These are phyloP conservation scores for Ophiostoma himal-ulmi DNA, from an alignment of 2,329 filamentous ascomycete species.

Conservation along the genomic window DNA sequence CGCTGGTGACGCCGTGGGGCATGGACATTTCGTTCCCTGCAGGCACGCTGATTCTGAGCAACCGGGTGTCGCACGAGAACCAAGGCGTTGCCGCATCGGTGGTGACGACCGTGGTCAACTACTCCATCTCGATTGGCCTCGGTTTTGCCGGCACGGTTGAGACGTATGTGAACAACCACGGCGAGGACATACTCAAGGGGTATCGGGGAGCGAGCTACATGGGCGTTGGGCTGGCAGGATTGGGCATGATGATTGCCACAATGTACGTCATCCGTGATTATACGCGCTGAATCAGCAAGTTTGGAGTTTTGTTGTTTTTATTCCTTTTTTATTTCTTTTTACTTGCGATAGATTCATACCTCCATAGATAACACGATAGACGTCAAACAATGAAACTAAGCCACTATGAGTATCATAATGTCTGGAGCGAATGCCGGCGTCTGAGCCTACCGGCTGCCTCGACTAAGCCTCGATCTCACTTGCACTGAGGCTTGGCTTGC, in stretches of 20 bases:
- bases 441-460: not conserved
- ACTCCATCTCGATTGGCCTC: conserved; percentile 59
- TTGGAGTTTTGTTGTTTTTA: not conserved
- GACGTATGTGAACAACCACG: conserved; percentile 32
- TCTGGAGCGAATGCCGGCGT: not conserved
- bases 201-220: conserved; percentile 37
- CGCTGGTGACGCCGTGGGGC: conserved; percentile 53
- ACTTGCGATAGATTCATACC: not conserved
- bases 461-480: not conserved
- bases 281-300: not conserved
- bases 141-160: conserved; percentile 63
- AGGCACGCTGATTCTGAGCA: conserved; percentile 53
- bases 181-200: conserved; percentile 31
- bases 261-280: conserved; percentile 11
- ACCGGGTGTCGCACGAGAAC: conserved; percentile 42
- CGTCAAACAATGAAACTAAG: not conserved
- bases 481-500: not conserved
- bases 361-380: not conserved
- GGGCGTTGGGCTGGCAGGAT: conserved; percentile 35
- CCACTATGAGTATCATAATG: not conserved
- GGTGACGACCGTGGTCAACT: conserved; percentile 61
- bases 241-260: conserved; percentile 30
- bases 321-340: not conserved
- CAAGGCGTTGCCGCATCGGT: conserved; percentile 47
- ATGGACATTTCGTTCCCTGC: conserved; percentile 63